These are phyloP conservation scores for Magnaporthiopsis poae DNA, from an alignment of 2,329 filamentous ascomycete species.

Conservation along the genomic window DNA sequence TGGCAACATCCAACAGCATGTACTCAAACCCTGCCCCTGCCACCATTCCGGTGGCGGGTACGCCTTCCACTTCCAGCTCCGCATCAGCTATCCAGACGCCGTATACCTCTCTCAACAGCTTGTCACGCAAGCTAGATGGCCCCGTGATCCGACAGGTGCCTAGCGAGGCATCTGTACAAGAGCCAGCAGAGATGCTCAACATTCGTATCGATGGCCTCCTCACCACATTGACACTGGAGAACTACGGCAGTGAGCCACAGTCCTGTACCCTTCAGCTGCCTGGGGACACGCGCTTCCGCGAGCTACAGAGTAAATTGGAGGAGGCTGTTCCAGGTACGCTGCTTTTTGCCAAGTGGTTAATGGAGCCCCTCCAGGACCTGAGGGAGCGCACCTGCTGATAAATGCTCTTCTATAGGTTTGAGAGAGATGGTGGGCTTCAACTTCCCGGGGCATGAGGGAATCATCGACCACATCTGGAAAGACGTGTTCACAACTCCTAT, in stretches of 20 bases:
- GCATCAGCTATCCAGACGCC: not conserved
- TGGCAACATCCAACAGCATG: not conserved
- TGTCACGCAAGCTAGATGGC: not conserved
- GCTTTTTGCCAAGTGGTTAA: not conserved
- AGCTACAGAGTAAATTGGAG: not conserved
- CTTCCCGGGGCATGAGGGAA: not conserved
- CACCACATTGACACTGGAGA: not conserved
- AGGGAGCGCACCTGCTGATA: not conserved
- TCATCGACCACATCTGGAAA: not conserved
- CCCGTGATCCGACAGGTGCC: not conserved
- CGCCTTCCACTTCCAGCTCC: not conserved
- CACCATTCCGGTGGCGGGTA: not conserved
- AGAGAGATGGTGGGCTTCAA: not conserved
- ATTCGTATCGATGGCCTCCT: not conserved
- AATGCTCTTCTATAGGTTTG: not conserved
- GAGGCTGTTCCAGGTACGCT: not conserved
- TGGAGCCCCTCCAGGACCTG: not conserved
- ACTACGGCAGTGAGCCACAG: not conserved
- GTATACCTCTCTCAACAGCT: not conserved
- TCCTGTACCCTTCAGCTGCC: not conserved
- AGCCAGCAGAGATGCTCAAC: not conserved
- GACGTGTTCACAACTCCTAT: no score
- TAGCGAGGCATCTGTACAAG: not conserved
- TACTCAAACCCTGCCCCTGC: not conserved
- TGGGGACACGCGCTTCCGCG: not conserved